Evolutionary conservation across 192 early-diverging fungal species (phyloP).

Genomic region (Helicostylum pulchrum): DNA sequence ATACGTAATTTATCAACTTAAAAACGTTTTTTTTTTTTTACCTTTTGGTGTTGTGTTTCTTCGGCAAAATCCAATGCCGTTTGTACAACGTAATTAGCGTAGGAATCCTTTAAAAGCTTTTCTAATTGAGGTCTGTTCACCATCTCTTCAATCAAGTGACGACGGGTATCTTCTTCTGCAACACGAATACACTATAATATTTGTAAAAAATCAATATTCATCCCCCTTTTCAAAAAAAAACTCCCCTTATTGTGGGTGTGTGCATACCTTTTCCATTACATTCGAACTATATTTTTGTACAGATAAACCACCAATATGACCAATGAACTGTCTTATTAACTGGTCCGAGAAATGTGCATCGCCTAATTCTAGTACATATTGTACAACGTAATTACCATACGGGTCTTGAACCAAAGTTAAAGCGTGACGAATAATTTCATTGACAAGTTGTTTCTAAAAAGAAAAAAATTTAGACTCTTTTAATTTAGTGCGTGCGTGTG

Average conservation of each 20-base stretch:
- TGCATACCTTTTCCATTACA: constrained; percentile 81
- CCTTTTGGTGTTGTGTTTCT: constrained; percentile 59
- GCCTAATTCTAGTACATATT: constrained; percentile 83
- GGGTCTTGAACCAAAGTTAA: constrained; percentile 81
- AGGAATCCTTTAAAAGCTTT: constrained; percentile 78
- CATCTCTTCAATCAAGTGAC: constrained; percentile 70
- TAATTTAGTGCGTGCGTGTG: not conserved
- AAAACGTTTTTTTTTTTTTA: too few species aligned
- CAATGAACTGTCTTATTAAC: constrained; percentile 73
- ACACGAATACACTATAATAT: constrained; percentile 71
- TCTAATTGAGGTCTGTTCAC: constrained; percentile 71
- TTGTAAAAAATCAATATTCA: constrained; percentile 21
- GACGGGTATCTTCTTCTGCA: constrained; percentile 66
- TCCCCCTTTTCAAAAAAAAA: not conserved
- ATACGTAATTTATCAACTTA: too few species aligned
- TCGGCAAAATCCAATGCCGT: constrained; percentile 83
- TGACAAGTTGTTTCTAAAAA: constrained; percentile 61
- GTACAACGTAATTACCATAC: constrained; percentile 91
- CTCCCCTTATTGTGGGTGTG: too few species aligned
- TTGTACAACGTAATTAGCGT: constrained; percentile 89
- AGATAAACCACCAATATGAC: constrained; percentile 68
- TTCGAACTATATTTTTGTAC: constrained; percentile 91
- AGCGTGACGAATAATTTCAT: constrained; percentile 69
- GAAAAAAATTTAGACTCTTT: not conserved
- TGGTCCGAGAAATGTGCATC: constrained; percentile 64